Evolutionary conservation across 2,329 filamentous ascomycete species (phyloP), one percentile per base, ranked within the genome.

Genomic region (Diaporthe sp.): DNA sequence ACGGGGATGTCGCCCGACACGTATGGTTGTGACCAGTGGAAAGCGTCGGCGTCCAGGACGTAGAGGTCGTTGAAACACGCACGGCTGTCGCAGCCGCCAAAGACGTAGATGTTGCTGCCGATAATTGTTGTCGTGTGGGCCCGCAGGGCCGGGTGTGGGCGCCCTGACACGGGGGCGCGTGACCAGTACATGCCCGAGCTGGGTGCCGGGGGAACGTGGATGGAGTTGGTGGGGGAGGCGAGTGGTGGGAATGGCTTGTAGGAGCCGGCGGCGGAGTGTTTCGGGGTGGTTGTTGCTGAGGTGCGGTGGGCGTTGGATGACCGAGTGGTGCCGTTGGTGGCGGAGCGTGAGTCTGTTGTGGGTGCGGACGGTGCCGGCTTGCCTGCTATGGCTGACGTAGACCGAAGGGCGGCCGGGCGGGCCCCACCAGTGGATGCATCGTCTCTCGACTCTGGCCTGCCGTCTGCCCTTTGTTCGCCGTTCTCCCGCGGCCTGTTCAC

Each of bases 171-270:
- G 10, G 89, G 90, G 13, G 92, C 92, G 49, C 87, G 88, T 72
- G 91, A 93, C 92, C 92, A 94, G 85, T 94, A 94, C 92, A 94
- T 94, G 79, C 92, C 92, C 67, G 91, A 92, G 25, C 92, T 90
- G 37, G 92, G 92, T 22, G 92, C 91, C 4, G 89, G 86, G 13
- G 88, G 86, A 25, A 94, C 91, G 75, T 93, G 89, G 8, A 90
- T 88, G 1, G 90, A 90, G 37, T 88, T 88, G 61, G 85, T 85
- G 15, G 89, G 87, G 78, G 91, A 88, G 49, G 88, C 88, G 6
- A 92, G 85, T n/a, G 89, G 85, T 47, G 91, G 91, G 67, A 90
- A 91, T 2, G 87, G 82, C 10, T 85, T 85, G 78, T 90, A 85
- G 68, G 86, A 82, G 81, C 57, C 28, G 76, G 15, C 78, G 51